Base-by-base conservation (phyloP, 805 yeast species). In the Wickerhamiella spandovensis region DNA sequence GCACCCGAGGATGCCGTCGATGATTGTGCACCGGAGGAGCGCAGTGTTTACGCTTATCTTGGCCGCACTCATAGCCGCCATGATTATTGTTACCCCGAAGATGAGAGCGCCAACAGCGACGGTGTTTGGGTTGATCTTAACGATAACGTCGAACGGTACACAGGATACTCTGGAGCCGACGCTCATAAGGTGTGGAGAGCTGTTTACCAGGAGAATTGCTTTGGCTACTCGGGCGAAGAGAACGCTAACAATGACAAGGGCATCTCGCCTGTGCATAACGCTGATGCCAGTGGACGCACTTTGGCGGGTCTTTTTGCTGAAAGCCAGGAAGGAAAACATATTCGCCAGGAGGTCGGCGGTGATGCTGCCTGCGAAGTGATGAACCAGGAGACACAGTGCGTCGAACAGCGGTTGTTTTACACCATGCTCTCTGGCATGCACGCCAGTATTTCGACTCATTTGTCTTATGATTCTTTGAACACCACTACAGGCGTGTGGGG, bases 81-180 rank as follows among this genome's bases (percentile, higher is more conserved):
- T 13, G 52, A 58, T 58, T 70, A 71, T 52, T 71, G 74, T 51
- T 63, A 66, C 44, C 73, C 73, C 1, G 74, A 70, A 44, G 74
- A 71, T 50, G 70, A 65, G 54, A 52, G 65, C 21, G 43, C 45
- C 32, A 62, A 58, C 3, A 58, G 61, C 8, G 62, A 61, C 1
- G 73, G 73, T 12, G 96, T 87, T 1, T 82, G 82, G 59, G 95
- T 92, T 25, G 87, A 89, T 60, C 73, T 92, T 51, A 72, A 82
- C 20, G 85, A 84, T 49, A 94, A 94, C 62, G 96, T 95, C 0
- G 99, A 92, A 66, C 73, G 97, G 60, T 92, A 85, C 69, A 94
- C 98, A 0, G 98, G 98, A 0, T 92, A 92, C 62, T 84, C 88
- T 30, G 98, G 98, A 28, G 79, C 81, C 47, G 95, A 92, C 61